These are phyloP conservation scores for Hypoxylon sp. DNA, from an alignment of 2,329 filamentous ascomycete species.

Conservation along the genomic window DNA sequence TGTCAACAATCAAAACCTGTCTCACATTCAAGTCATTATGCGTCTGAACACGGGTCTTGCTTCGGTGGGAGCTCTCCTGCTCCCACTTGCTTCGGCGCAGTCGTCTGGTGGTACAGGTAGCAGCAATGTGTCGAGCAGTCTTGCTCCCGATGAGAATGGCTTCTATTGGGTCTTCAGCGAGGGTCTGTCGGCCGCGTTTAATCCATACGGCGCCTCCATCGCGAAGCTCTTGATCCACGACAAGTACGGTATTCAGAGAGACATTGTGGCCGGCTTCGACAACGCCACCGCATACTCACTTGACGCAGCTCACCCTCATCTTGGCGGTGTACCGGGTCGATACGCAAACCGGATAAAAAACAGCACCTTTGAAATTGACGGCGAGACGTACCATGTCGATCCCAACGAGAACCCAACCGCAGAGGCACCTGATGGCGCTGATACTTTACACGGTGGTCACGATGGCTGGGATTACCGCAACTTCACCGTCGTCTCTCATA, in stretches of 20 bases:
- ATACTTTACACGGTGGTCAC: conserved; percentile 77
- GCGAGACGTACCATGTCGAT: conserved; percentile 66
- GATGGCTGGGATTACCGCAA: conserved; percentile 83
- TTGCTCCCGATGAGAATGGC: conserved; percentile 66
- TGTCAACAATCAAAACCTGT: conserved; percentile 36
- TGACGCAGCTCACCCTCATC: conserved; percentile 75
- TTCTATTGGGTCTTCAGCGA: conserved; percentile 79
- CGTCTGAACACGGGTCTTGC: conserved; percentile 46
- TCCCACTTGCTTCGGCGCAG: conserved; percentile 49
- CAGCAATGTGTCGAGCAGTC: conserved; percentile 39
- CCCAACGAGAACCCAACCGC: conserved; percentile 72
- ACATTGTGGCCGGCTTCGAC: conserved; percentile 80
- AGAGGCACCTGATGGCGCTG: conserved; percentile 63
- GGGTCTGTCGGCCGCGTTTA: conserved; percentile 75
- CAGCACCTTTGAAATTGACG: conserved; percentile 76
- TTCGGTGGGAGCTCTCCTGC: conserved; percentile 49
- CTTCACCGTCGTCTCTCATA: conserved; percentile 79
- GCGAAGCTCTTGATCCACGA: conserved; percentile 78
- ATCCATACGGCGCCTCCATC: conserved; percentile 80
- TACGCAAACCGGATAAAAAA: conserved; percentile 88
- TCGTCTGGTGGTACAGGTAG: conserved; percentile 39
- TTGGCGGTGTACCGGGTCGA: conserved; percentile 78
- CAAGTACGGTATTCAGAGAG: conserved; percentile 73
- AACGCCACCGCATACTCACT: conserved; percentile 77
- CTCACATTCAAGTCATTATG: conserved; percentile 44